Evolutionary conservation across 1,139 yeast species (phyloP).

Genomic region (Nakaseomyces nivariensis): DNA sequence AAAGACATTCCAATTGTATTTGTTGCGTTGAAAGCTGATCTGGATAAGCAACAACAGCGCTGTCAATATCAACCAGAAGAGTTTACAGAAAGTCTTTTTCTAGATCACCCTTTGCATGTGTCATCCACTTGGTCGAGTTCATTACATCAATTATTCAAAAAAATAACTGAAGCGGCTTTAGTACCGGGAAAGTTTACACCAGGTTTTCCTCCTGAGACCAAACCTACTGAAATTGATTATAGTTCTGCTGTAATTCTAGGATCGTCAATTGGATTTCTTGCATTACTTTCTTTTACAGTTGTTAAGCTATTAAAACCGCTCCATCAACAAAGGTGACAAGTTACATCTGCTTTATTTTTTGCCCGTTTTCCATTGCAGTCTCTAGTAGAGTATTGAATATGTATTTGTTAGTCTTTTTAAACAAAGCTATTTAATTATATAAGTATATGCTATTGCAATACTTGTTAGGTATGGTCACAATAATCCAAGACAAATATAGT

Average conservation of each 20-base stretch:
- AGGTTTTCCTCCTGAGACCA: slow-evolving; percentile 61
- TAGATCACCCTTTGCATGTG: slow-evolving; percentile 75
- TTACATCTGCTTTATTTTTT: too few species aligned
- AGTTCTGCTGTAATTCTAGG: slow-evolving; percentile 47
- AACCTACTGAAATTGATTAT: slow-evolving; percentile 37
- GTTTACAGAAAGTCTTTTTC: slow-evolving; percentile 45
- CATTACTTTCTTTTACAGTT: slow-evolving; percentile 20
- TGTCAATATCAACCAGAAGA: slow-evolving; percentile 80
- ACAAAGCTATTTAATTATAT: too few species aligned
- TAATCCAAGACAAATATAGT: not conserved
- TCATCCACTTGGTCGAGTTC: slow-evolving; percentile 87
- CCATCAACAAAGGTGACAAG: slow-evolving; percentile 2
- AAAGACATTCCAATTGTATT: slow-evolving; percentile 72
- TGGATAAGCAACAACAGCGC: slow-evolving; percentile 90
- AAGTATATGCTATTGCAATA: too few species aligned
- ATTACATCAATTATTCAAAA: slow-evolving; percentile 72
- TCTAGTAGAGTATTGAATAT: not conserved
- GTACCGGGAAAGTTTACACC: slow-evolving; percentile 74
- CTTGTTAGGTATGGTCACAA: too few species aligned
- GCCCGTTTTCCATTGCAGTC: too few species aligned
- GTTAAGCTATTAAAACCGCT: slow-evolving; percentile 14
- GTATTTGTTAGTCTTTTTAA: not conserved
- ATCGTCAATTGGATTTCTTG: slow-evolving; percentile 49
- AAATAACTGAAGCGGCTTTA: slow-evolving; percentile 81
- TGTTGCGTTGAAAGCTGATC: slow-evolving; percentile 89